Evolutionary conservation across 148 eudicot species (phyloP), one percentile per base, ranked within the genome.

Genomic region (Beta vulgaris): DNA sequence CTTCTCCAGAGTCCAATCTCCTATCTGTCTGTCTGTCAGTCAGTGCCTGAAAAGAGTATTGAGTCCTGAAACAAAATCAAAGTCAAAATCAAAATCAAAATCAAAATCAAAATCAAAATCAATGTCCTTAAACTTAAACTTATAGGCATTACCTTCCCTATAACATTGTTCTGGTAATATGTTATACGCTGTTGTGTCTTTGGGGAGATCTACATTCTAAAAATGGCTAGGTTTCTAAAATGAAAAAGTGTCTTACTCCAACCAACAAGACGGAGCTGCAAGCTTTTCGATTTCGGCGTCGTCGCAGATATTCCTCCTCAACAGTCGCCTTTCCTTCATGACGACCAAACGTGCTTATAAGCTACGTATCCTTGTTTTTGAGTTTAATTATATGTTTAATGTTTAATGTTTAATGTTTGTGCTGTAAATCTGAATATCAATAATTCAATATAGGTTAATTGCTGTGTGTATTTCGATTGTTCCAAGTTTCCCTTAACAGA

Each of bases 291-390:
- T 58, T 14, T 18, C 19, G 53, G 53, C 19, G 21, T 48, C 53
- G 21, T 48, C 15, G 53, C n/a, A n/a, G n/a, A n/a, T n/a, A 48
- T 48, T 48, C 4, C 5, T 19, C 23, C n/a, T 51, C 23, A n/a
- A n/a, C n/a, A n/a, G n/a, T 6, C 57, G 57, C 57, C 19, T 11
- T 9, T 32, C 59, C 48, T 48, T 62, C 62, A 91, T 90, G 92
- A 81, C 93, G 78, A 88, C 92, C 42, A 87, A 94, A 81, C 98
- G 98, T 72, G 96, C 97, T 80, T 94, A 94, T 68, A 94, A 94
- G 97, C 96, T 94, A 58, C 98, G 98, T 94, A 94, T 94, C 96
- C 96, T 89, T 49, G 23, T 29, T 4, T 66, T n/a, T n/a, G n/a
- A n/a, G n/a, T n/a, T n/a, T n/a, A n/a, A n/a, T n/a, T n/a, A n/a